Evolutionary conservation across 2,329 filamentous ascomycete species (phyloP).

Genomic region (Xylariaceae sp.): DNA sequence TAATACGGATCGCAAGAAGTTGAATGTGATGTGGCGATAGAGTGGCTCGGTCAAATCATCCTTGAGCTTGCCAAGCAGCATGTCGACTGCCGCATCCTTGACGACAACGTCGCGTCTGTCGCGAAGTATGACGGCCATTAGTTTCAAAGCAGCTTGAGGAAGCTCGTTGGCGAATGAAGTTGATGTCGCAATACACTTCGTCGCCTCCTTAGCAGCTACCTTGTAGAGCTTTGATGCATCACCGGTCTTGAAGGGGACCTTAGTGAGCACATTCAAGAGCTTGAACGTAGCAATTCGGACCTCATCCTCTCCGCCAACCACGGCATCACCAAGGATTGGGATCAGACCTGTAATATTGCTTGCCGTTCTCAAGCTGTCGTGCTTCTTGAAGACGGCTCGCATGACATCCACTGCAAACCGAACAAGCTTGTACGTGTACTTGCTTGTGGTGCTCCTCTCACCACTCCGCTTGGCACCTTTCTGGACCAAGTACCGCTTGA

Average conservation of each 20-base stretch:
- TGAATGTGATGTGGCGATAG: slow-evolving; percentile 88
- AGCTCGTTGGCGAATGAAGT: slow-evolving; percentile 76
- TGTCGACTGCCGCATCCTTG: slow-evolving; percentile 76
- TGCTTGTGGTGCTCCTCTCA: slow-evolving; percentile 65
- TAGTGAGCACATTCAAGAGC: slow-evolving; percentile 77
- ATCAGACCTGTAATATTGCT: slow-evolving; percentile 80
- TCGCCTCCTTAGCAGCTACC: slow-evolving; percentile 79
- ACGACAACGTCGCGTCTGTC: slow-evolving; percentile 71
- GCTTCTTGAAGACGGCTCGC: slow-evolving; percentile 78
- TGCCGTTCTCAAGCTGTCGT: slow-evolving; percentile 72
- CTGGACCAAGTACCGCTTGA: slow-evolving; percentile 73
- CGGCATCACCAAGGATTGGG: slow-evolving; percentile 79
- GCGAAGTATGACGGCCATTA: slow-evolving; percentile 77
- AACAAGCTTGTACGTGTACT: slow-evolving; percentile 80
- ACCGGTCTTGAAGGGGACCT: slow-evolving; percentile 71
- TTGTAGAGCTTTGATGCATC: slow-evolving; percentile 59
- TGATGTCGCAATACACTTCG: slow-evolving; percentile 71
- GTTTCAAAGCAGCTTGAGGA: slow-evolving; percentile 81
- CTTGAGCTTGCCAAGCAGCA: slow-evolving; percentile 74
- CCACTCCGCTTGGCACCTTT: slow-evolving; percentile 70
- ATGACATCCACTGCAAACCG: slow-evolving; percentile 85
- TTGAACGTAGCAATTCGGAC: slow-evolving; percentile 85
- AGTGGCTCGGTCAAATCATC: slow-evolving; percentile 90
- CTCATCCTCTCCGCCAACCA: slow-evolving; percentile 82
- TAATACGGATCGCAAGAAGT: slow-evolving; percentile 83